phyloP scores from a whole-genome alignment of 2,329 filamentous ascomycete species.

The Raffaelea ambrosiae region DNA sequence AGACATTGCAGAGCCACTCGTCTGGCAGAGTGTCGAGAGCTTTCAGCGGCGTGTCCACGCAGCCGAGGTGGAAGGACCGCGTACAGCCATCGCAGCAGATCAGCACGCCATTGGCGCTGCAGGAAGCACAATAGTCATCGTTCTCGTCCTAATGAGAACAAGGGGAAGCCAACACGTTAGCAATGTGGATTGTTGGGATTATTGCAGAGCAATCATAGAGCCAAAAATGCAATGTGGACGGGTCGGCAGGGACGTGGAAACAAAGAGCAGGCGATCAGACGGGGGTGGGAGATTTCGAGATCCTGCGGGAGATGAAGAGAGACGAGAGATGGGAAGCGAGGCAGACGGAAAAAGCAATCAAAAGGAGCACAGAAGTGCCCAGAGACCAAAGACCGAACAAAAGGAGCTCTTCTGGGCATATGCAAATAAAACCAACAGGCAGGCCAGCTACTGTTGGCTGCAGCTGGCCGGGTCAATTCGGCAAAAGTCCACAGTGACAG shows the following conservation, averaged over 20 bases:
- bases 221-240: too few relatives aligned
- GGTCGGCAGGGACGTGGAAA: background rate
- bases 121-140: slow-evolving; percentile 84
- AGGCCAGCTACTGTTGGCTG: too few relatives aligned
- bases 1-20: slow-evolving; percentile 80
- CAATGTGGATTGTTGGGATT: too few relatives aligned
- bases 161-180: slow-evolving; percentile 4
- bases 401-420: too few relatives aligned
- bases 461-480: too few relatives aligned
- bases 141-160: slow-evolving; percentile 77
- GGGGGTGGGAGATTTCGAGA: too few relatives aligned
- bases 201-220: too few relatives aligned
- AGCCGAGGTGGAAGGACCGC: slow-evolving; percentile 82
- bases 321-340: background rate
- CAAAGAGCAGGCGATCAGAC: background rate
- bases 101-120: slow-evolving; percentile 73
- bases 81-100: slow-evolving; percentile 92
- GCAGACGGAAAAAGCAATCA: background rate
- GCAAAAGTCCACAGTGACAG: background rate
- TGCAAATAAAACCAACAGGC: too few relatives aligned
- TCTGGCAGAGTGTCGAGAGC: slow-evolving; percentile 55
- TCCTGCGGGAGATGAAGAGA: background rate
- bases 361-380: too few relatives aligned
- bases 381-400: too few relatives aligned
- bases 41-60: slow-evolving; percentile 71